Conservation (phyloP, 2,329 filamentous ascomycete genomes). For the Neurospora crassa region DNA sequence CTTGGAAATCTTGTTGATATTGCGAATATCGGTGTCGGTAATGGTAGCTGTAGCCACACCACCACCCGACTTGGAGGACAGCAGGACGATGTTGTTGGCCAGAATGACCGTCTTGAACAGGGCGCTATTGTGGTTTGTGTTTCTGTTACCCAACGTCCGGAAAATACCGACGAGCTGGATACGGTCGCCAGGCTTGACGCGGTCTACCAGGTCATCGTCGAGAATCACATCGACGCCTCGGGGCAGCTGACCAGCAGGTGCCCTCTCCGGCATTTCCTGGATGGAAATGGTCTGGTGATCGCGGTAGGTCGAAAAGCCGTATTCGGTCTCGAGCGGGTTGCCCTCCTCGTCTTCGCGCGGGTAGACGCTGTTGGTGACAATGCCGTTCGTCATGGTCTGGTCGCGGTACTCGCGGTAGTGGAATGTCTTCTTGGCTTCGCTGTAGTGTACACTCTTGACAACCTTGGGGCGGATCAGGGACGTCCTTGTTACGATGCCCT, state of each 20-base stretch:
- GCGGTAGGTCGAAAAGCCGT: constrained; percentile 89
- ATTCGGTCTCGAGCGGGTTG: constrained; percentile 88
- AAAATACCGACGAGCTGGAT: constrained; percentile 97
- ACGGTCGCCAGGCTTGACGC: constrained; percentile 88
- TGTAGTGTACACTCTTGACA: constrained; percentile 97
- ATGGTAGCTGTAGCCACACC: constrained; percentile 87
- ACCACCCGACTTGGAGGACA: constrained; percentile 93
- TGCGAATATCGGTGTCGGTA: constrained; percentile 93
- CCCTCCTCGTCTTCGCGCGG: constrained; percentile 89
- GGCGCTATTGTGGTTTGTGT: constrained; percentile 80
- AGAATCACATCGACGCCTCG: constrained; percentile 93
- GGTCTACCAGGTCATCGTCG: constrained; percentile 92
- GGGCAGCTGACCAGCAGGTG: constrained; percentile 88
- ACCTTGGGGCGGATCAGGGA: constrained; percentile 93
- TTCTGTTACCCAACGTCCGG: constrained; percentile 87
- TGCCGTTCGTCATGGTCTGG: constrained; percentile 92
- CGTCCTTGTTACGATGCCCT: constrained; percentile 95
- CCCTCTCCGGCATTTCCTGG: constrained; percentile 97
- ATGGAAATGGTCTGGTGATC: constrained; percentile 98
- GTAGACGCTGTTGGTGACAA: constrained; percentile 84
- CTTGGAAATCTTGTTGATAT: constrained; percentile 96
- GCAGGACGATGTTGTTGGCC: constrained; percentile 87
- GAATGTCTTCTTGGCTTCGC: constrained; percentile 77
- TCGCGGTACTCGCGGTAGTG: constrained; percentile 86
- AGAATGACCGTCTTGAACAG: constrained; percentile 91